These are phyloP conservation scores for Gossypium stocksii DNA, from an alignment of 345 rosid species.

Conservation along the genomic window DNA sequence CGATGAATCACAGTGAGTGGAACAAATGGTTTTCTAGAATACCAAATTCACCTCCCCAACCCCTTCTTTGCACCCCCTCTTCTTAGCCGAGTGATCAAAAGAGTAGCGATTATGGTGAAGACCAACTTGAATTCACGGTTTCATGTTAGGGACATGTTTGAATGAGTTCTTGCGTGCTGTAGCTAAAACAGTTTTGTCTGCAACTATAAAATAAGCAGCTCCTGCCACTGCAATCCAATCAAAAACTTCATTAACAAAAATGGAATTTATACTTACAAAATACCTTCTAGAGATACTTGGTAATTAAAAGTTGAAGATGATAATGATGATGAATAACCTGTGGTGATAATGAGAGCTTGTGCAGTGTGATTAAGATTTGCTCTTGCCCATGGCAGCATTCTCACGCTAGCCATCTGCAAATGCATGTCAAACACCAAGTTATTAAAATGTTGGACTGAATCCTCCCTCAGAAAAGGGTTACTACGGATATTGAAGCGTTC, in stretches of 20 bases:
- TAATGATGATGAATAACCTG: constrained; percentile 28
- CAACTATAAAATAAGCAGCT: constrained; percentile 75
- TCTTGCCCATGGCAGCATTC: constrained; percentile 82
- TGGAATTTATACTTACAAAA: neutral
- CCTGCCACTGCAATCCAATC: constrained; percentile 50
- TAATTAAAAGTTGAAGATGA: neutral
- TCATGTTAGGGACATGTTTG: constrained; percentile 27
- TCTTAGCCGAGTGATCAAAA: neutral
- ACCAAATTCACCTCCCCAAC: neutral
- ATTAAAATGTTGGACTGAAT: no score
- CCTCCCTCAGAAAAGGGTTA: neutral
- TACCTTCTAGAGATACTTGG: neutral
- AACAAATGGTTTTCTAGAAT: neutral
- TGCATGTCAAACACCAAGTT: neutral
- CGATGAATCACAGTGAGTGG: neutral
- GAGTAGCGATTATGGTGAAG: neutral
- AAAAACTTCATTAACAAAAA: neutral
- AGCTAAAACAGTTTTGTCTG: constrained; percentile 28
- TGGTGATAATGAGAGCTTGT: constrained; percentile 83
- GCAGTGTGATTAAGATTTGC: constrained; percentile 80
- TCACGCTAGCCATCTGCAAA: constrained; percentile 60
- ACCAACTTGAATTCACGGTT: constrained; percentile 7
- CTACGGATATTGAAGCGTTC: neutral
- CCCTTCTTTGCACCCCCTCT: neutral
- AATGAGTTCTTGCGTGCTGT: constrained; percentile 73